Base-by-base conservation (phyloP, 176 grass and related monocot species). In the Zizania latifolia region DNA sequence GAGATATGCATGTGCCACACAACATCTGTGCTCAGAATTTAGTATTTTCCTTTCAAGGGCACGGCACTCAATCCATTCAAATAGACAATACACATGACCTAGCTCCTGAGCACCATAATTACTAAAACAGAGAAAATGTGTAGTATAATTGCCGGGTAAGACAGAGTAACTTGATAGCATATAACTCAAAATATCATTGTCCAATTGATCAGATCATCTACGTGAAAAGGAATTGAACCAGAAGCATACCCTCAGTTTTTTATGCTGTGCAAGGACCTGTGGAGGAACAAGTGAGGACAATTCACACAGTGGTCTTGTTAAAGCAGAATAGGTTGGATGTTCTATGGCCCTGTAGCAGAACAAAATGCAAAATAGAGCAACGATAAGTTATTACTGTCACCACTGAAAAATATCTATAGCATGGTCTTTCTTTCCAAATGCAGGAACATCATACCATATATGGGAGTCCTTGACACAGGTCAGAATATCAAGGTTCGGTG, bases 401-500 rank as follows among this genome's bases (percentile, higher is more conserved):
- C 56, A 74, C 30, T 23, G 62, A 13, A 71, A 17, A 78, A 68
- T 24, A 62, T 72, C n/a, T 80, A 26, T 10, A 63, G 68, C 43
- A 26, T 78, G 65, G 55, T 62, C 48, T 36, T 84, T 72, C 15
- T n/a, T 58, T 60, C 8, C 5, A 44, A 60, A 66, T 4, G 50
- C 15, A 48, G 39, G 27, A 75, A 70, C 78, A 57, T 17, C n/a
- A 51, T 94, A 99, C 95, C 92, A 99, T 65, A 99, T 99, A 86
- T 99, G 95, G 28, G 95, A 99, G 76, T 99, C 95, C 83, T 94
- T 99, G 35, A 94, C 95, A 86, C 95, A 99, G 84, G 95, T 94
- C 65, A 99, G 84, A 82, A 99, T 99, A 90, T 99, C 92, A 90
- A 94, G 92, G 82, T 94, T 99, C 84, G 91, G 95, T 83, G 91